Evolutionary conservation across 345 rosid species (phyloP).

Genomic region (Melaleuca quinquenervia): DNA sequence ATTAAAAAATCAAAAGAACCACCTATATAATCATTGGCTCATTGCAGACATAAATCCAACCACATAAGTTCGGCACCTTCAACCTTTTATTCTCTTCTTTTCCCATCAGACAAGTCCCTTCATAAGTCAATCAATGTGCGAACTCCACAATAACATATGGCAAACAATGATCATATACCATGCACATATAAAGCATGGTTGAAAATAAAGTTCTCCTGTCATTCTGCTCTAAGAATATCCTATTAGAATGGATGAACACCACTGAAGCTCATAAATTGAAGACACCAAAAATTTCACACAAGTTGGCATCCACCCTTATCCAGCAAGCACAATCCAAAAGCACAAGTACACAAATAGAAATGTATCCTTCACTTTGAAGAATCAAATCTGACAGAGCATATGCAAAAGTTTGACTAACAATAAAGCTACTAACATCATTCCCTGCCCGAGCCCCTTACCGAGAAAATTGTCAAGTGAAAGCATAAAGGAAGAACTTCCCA

Average conservation of each 20-base stretch:
- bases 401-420: background rate
- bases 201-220: background rate
- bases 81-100: background rate
- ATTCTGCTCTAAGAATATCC: background rate
- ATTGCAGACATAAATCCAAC: background rate
- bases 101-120: background rate
- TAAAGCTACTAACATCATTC: background rate
- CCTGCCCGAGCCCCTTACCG: background rate
- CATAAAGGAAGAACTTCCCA: background rate
- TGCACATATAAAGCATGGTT: background rate
- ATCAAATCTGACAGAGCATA: background rate
- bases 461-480: background rate
- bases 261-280: background rate
- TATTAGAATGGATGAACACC: background rate
- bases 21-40: background rate
- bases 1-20: background rate
- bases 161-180: background rate
- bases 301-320: background rate
- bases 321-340: background rate
- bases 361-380: background rate
- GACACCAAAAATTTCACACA: background rate
- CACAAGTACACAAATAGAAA: background rate
- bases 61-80: background rate
- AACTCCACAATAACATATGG: background rate
- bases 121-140: background rate